These are phyloP conservation scores for Cymbopogon flexuosus DNA, from an alignment of 202 grass and related monocot species.

Conservation along the genomic window DNA sequence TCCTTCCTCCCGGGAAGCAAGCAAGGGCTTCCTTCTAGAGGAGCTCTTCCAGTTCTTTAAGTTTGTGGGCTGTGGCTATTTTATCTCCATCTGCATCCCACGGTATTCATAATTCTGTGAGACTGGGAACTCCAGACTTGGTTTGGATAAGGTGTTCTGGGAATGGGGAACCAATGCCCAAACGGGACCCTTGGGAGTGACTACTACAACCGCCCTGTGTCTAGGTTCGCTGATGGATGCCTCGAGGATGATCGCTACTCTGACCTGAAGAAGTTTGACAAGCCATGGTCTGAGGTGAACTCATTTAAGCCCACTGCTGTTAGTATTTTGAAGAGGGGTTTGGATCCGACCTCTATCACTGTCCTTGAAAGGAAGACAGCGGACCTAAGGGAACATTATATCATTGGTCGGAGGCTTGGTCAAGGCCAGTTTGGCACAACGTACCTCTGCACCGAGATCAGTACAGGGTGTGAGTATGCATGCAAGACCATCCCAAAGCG, in stretches of 20 bases:
- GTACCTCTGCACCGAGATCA: slow-evolving; percentile 77
- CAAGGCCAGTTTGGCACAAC: slow-evolving; percentile 85
- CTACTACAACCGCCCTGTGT: slow-evolving; percentile 29
- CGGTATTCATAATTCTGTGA: slow-evolving; percentile 19
- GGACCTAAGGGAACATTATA: slow-evolving; percentile 59
- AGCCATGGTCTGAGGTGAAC: slow-evolving; percentile 32
- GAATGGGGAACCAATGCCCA: slow-evolving; percentile 53
- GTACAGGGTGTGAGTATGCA: slow-evolving; percentile 63
- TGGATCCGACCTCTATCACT: slow-evolving; percentile 38
- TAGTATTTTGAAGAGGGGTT: slow-evolving; percentile 33
- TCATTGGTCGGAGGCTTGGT: slow-evolving; percentile 66
- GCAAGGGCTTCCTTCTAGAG: not conserved
- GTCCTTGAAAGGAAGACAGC: slow-evolving; percentile 66
- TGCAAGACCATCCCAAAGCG: slow-evolving; percentile 86
- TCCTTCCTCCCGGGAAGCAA: slow-evolving; percentile 6
- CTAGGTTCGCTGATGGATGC: slow-evolving; percentile 32
- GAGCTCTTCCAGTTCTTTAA: not conserved
- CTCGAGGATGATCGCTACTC: slow-evolving; percentile 31
- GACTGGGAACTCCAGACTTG: slow-evolving; percentile 20
- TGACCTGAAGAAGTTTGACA: slow-evolving; percentile 40
- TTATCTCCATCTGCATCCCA: slow-evolving; percentile 7
- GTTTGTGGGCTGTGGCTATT: not conserved
- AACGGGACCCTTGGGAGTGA: slow-evolving; percentile 55
- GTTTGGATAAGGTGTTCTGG: slow-evolving; percentile 15
- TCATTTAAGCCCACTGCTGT: slow-evolving; percentile 36